phyloP scores from a whole-genome alignment of 768 basidiomycete genomes.

The Pholiota molesta region DNA sequence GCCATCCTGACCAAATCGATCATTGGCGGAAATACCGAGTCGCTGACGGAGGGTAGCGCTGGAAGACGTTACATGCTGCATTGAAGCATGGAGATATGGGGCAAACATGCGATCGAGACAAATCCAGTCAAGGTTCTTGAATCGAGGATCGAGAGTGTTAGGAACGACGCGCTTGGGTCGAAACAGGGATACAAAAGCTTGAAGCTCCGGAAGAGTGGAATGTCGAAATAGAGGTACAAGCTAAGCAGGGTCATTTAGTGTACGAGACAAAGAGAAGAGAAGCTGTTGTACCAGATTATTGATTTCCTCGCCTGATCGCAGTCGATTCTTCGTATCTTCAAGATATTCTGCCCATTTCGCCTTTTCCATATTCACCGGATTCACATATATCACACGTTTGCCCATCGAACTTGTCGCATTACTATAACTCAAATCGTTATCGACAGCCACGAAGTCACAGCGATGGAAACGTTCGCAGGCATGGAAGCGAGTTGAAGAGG shows the following conservation, averaged over 20 bases:
- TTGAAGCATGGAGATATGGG: conserved; percentile 47
- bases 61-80: conserved; percentile 2
- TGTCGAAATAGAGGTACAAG: conserved; percentile 86
- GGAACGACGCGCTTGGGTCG: conserved; percentile 77
- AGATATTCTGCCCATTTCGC: conserved; percentile 56
- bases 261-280: background rate
- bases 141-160: conserved; percentile 64
- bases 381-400: conserved; percentile 77
- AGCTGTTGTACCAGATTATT: conserved; percentile 58
- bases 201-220: conserved; percentile 86
- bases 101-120: conserved; percentile 72
- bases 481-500: conserved; percentile 78
- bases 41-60: conserved; percentile 4
- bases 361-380: conserved; percentile 73
- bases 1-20: conserved; percentile 15
- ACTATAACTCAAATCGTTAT: conserved; percentile 31
- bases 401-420: conserved; percentile 46
- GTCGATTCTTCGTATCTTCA: conserved; percentile 37
- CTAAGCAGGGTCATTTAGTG: conserved; percentile 36
- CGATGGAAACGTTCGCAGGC: conserved; percentile 88
- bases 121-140: conserved; percentile 70
- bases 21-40: conserved; percentile 8
- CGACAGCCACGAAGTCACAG: conserved; percentile 62
- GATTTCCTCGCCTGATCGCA: conserved; percentile 49
- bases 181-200: conserved; percentile 80